Conservation (phyloP, 176 grass and related monocot species). For the Thalia dealbata region DNA sequence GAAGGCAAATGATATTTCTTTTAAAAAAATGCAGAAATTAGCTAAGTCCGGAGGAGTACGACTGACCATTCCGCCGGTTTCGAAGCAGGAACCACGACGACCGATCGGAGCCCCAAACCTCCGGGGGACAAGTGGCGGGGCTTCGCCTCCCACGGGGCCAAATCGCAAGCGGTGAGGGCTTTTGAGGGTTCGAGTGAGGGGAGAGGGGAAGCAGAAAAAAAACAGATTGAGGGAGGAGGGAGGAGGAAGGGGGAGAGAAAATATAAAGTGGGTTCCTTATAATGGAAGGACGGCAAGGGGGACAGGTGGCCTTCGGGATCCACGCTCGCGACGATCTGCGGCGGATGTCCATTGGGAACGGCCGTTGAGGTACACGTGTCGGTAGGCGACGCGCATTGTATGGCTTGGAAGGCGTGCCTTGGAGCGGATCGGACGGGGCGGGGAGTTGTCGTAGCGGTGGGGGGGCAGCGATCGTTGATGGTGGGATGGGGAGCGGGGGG, state of each 20-base stretch:
- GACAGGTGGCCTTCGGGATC: not conserved
- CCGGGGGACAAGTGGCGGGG: not conserved
- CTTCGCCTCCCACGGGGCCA: not conserved
- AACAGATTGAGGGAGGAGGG: not conserved
- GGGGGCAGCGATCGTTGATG: not conserved
- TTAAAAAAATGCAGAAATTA: not conserved
- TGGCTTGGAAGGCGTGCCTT: not conserved
- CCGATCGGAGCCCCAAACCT: not conserved
- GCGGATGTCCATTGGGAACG: not conserved
- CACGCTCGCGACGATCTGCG: not conserved
- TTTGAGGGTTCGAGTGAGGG: not conserved
- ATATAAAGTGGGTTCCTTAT: not conserved
- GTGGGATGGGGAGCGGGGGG: slow-evolving; percentile 2
- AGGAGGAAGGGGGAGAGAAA: not conserved
- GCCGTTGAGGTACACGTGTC: not conserved
- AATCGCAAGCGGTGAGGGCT: not conserved
- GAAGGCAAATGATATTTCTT: no score
- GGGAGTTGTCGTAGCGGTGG: not conserved
- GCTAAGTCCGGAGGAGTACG: no score
- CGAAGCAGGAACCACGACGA: not conserved
- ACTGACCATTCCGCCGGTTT: not conserved
- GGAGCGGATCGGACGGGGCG: not conserved
- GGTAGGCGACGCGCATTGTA: not conserved
- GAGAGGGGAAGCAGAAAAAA: not conserved
- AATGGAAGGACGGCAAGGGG: not conserved